Base-by-base conservation (phyloP, 2,329 filamentous ascomycete genomes). In the Ilyonectria destructans region DNA sequence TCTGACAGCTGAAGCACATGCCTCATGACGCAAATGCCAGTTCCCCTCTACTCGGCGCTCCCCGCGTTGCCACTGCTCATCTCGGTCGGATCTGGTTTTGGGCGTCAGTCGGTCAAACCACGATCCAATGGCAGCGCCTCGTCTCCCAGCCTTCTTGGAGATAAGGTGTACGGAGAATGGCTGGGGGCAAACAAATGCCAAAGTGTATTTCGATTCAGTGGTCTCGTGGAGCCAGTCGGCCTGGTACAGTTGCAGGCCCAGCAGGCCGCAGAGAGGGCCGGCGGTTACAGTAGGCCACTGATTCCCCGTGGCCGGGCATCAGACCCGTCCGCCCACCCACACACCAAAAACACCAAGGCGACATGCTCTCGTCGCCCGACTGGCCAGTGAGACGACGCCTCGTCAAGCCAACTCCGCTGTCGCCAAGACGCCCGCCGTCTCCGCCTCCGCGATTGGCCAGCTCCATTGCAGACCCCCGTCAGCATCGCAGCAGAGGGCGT, bases 221-320 rank as follows among this genome's bases (percentile, higher is more conserved):
- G 58, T 37, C 33, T 40, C 43, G 51, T 33, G 51, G 51, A 45
- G 33, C 21, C 54, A 29, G 19, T 19, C 23, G 46, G 46, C 46
- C 46, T 49, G 6, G 46, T 15, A 46, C 48, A 10, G 23, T 2
- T 21, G 35, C 48, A 19, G 40, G 17, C 58, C 54, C 31, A 43
- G 60, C 26, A 51, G 60, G 60, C 52, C 52, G 60, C 60, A 63
- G 60, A 48, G 31, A 45, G 23, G 60, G 60, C 52, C 60, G 60
- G 60, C 60, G 60, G 60, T 55, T 63, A 63, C 33, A 58, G 54
- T 2, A 63, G 60, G 33, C 60, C 60, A 63, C 60, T 63, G 31
- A 51, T n/a, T 45, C 60, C 29, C 33, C 23, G 31, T 19, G 43
- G n/a, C 60, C 55, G 45, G 33, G 60, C 56, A 57, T 63, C 60